Base-by-base conservation (phyloP, 805 yeast species). In the Ogataea nonfermentans region DNA sequence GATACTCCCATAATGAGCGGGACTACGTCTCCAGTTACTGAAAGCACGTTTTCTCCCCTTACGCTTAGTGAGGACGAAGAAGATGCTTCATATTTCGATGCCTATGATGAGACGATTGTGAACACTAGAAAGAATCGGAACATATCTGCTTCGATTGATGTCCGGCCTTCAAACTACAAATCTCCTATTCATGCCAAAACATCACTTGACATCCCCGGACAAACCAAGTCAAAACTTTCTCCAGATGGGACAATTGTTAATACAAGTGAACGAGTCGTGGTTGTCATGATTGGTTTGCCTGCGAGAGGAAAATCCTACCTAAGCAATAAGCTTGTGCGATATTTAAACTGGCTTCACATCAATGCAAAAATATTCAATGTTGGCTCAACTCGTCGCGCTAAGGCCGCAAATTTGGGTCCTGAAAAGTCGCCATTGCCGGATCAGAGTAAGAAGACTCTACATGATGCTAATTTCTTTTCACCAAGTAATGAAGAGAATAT, bases 211-310 rank as follows among this genome's bases (percentile, higher is more conserved):
- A 85, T 91, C 6, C 96, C 97, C 0, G 97, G 97, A 1, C 83
- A 88, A 46, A 89, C 97, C 0, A 76, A 84, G 34, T 81, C 90
- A 1, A 79, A 84, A 45, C 76, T 76, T 3, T 78, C 89, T 0
- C 93, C 95, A 0, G 91, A 86, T 57, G 87, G 87, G 4, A 67
- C 69, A 23, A 77, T 78, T 24, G 78, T 79, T 1, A 49, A 52
- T 12, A 68, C 74, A 52, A 49, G 67, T 36, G 96, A 88, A 10
- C 84, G 88, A 56, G 71, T 91, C 37, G 95, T 91, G 11, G 87
- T 91, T 43, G 95, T 93, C 13, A 91, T 91, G 98, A 96, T 91
- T 11, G 99, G 99, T 0, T 62, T 84, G 10, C 98, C 98, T 0
- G 97, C 97, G 0, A 71, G 97, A 39, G 99, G 99, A 3, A 91